These are phyloP conservation scores for Serendipita sp. DNA, from an alignment of 768 basidiomycete species.

Conservation along the genomic window DNA sequence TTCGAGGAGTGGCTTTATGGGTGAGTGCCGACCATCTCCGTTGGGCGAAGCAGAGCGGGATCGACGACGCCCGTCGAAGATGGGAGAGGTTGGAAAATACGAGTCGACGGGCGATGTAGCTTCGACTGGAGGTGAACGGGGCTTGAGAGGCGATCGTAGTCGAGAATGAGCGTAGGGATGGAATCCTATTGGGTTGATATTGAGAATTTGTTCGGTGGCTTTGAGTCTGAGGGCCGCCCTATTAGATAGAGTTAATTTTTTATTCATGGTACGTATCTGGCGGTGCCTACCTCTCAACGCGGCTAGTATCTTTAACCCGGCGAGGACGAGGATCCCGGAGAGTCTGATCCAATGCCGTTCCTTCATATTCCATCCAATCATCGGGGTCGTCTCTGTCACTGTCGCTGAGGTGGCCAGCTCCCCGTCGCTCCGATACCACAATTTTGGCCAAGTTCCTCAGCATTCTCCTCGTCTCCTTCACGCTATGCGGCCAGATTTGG, in stretches of 20 bases:
- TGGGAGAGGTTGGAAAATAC: neutral
- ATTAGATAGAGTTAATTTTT: neutral
- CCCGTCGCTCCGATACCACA: neutral
- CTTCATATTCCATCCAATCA: neutral
- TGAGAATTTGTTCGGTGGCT: neutral
- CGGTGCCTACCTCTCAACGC: neutral
- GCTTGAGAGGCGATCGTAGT: neutral
- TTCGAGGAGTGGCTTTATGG: neutral
- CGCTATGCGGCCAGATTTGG: neutral
- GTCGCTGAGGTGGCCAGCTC: too few relatives aligned
- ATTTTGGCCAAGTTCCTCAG: neutral
- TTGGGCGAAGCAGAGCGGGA: neutral
- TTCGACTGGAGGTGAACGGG: neutral
- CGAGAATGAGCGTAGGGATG: neutral
- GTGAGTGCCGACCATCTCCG: neutral
- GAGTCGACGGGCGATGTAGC: neutral
- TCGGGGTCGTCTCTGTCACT: too few relatives aligned
- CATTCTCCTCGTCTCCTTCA: neutral
- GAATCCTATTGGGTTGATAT: neutral
- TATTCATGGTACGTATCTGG: neutral
- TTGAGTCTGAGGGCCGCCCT: neutral
- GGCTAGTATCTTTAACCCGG: neutral
- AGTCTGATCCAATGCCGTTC: neutral
- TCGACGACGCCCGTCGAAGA: neutral
- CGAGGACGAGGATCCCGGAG: neutral